Conservation (phyloP, 75 land plant genomes). For the Gnetum montanum region DNA sequence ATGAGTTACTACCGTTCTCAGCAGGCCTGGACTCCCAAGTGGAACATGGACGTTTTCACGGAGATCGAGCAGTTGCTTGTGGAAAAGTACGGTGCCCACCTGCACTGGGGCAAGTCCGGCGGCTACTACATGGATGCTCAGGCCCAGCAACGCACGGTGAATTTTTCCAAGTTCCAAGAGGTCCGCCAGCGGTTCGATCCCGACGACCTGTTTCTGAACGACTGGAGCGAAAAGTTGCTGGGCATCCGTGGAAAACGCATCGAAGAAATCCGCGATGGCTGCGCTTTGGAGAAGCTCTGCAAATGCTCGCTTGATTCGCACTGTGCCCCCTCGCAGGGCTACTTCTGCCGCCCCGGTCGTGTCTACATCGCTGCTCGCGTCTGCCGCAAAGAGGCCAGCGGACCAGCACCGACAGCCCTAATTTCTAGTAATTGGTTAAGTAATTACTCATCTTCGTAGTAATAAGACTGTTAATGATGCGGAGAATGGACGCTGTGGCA, state of each 20-base stretch:
- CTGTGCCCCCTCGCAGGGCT: conserved; percentile 13
- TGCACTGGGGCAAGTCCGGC: conserved; percentile 31
- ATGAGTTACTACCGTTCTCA: conserved; percentile 13
- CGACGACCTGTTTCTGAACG: conserved; percentile 22
- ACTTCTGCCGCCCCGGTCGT: conserved; percentile 16
- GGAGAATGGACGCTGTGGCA: too few relatives aligned
- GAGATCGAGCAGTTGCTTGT: conserved; percentile 29
- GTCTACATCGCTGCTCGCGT: conserved; percentile 16
- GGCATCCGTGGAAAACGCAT: conserved; percentile 4
- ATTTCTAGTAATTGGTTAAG: too few relatives aligned
- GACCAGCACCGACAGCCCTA: too few relatives aligned
- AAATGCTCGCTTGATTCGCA: conserved; percentile 19
- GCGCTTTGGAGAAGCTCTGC: conserved; percentile 30
- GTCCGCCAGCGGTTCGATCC: conserved; percentile 22
- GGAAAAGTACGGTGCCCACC: conserved; percentile 17
- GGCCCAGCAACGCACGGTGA: background rate
- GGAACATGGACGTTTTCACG: conserved; percentile 20
- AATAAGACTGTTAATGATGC: too few relatives aligned
- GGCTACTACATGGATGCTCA: conserved; percentile 5
- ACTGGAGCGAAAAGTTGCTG: conserved; percentile 20
- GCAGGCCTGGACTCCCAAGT: conserved; percentile 4
- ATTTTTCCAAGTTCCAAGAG: conserved; percentile 7
- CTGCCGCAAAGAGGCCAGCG: conserved; percentile 7
- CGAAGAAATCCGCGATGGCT: conserved; percentile 2
- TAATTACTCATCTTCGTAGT: too few relatives aligned